Evolutionary conservation across 2,329 filamentous ascomycete genomes (phyloP), one percentile per base, ranked within the genome.

Genomic region (Cladosporium sp.): DNA sequence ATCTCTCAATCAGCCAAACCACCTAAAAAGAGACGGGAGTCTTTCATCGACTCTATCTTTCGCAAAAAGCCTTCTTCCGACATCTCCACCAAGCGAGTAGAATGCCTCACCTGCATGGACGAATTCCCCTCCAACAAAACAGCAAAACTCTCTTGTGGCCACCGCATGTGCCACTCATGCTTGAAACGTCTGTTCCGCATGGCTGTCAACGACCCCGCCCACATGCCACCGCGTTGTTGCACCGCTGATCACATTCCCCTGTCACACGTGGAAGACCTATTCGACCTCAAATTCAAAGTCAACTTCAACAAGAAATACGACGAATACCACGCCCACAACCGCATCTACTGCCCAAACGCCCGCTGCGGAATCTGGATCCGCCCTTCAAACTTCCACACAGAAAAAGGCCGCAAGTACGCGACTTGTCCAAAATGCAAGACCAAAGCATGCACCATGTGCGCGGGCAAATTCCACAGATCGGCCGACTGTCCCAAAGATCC

Each of bases 151-250:
- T 85, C 86, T 70, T 96, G 93, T 75, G 88, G 88, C 2, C 92
- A 96, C 77, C 86, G 88, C 67, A 93, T 94, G 89, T 96, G 93
- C 77, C 84, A 90, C 69, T 76, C 83, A 8, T 96, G 93, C 76
- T 81, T 97, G 48, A 89, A 88, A 76, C 86, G 88, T 58, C 84
- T 87, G 65, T 96, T 96, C 78, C 87, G 84, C 63, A 83, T 92
- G 67, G 95, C 92, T 13, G 82, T 93, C 67, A 88, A 84, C 49
- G 91, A 96, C 74, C 88, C 91, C 1, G 85, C 88, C 67, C 88
- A 92, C 70, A 96, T 96, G 91, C 92, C 93, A 21, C 93, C 93
- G 0, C 86, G 84, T 74, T 97, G 92, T 78, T 97, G 92, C 77
- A 89, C 86, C 3, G 73, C 84, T 23, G 86, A 92, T 14, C 85